Evolutionary conservation across 2,329 filamentous ascomycete species (phyloP).

Genomic region (Phialocephala sp.): DNA sequence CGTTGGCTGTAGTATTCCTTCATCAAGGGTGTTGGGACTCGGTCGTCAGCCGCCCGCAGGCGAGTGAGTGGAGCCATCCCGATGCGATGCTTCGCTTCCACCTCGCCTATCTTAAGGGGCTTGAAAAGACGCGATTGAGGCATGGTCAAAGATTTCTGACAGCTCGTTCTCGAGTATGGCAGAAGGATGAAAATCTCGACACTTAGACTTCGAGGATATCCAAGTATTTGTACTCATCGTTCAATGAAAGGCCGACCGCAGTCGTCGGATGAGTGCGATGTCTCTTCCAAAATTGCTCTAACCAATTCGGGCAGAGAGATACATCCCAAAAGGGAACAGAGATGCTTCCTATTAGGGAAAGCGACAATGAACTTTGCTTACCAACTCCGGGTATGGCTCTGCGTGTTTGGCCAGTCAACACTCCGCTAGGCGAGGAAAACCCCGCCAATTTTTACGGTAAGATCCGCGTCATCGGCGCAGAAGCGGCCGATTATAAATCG

Average conservation of each 20-base stretch:
- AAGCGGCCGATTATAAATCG: conserved; percentile 11
- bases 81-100: conserved; percentile 47
- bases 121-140: conserved; percentile 41
- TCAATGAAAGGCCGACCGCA: background rate
- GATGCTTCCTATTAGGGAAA: conserved; percentile 4
- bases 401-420: background rate
- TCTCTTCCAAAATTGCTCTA: background rate
- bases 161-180: background rate
- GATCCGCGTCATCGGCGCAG: background rate
- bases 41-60: conserved; percentile 50
- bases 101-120: conserved; percentile 46
- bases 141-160: background rate
- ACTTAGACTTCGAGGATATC: conserved; percentile 9
- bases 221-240: conserved; percentile 12
- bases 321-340: conserved; percentile 1
- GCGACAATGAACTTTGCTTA: background rate
- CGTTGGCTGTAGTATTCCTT: conserved; percentile 58
- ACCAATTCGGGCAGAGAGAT: conserved; percentile 1
- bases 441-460: background rate
- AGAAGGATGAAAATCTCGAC: conserved; percentile 3
- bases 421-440: background rate
- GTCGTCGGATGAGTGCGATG: background rate
- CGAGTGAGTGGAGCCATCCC: conserved; percentile 56
- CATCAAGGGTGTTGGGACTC: conserved; percentile 51
- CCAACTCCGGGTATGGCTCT: too few species aligned